phyloP scores from a whole-genome alignment of 768 basidiomycete genomes.

The Fomitopsis pulvina region DNA sequence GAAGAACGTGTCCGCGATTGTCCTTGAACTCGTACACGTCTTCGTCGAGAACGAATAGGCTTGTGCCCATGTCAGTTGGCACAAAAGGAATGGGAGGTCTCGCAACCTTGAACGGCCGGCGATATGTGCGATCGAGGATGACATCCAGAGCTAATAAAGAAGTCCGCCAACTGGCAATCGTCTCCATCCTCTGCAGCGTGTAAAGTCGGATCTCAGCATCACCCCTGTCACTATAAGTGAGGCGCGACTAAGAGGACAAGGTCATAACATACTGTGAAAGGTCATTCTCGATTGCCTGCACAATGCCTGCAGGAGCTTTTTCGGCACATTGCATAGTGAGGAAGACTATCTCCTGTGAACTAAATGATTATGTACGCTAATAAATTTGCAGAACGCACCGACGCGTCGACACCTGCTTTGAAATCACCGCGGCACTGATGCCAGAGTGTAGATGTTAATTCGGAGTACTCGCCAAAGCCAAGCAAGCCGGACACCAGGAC shows the following conservation, averaged over 20 bases:
- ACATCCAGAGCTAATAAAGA: conserved; percentile 60
- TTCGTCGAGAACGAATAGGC: conserved; percentile 47
- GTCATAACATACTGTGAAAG: conserved; percentile 42
- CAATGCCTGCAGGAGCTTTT: conserved; percentile 43
- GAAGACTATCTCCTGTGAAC: conserved; percentile 37
- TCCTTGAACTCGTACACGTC: conserved; percentile 43
- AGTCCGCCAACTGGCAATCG: conserved; percentile 60
- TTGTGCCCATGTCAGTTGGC: conserved; percentile 68
- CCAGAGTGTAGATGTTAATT: conserved; percentile 55
- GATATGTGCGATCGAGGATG: conserved; percentile 51
- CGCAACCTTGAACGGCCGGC: conserved; percentile 63
- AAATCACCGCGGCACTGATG: conserved; percentile 35
- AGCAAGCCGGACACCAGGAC: conserved; percentile 56
- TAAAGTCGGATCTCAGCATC: conserved; percentile 40
- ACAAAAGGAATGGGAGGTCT: conserved; percentile 69
- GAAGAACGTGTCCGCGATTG: conserved; percentile 39
- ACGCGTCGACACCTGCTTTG: conserved; percentile 34
- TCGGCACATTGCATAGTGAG: conserved; percentile 71
- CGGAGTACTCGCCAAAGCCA: conserved; percentile 39
- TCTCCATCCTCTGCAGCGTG: conserved; percentile 49
- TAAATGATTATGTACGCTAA: background rate
- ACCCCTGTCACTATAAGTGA: conserved; percentile 28
- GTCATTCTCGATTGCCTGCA: conserved; percentile 46
- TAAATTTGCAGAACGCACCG: conserved; percentile 33
- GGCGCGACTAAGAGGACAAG: background rate